Evolutionary conservation across 1,284 basidiomycete species (phyloP).

Genomic region (Leccinum insolens): DNA sequence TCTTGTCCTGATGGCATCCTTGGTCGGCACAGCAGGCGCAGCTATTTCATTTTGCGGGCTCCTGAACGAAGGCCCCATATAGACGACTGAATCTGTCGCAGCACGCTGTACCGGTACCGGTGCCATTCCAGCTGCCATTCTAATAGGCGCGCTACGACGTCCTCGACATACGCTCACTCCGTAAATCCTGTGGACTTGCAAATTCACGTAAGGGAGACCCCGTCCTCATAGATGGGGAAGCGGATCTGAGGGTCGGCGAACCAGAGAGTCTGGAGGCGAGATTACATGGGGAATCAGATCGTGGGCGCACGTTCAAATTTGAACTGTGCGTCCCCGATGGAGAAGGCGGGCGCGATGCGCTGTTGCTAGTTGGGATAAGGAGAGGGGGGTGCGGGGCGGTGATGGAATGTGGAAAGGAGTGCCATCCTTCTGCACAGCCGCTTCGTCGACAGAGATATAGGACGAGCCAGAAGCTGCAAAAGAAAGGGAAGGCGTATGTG

Average conservation of each 20-base stretch:
- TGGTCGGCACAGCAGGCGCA: constrained; percentile 48
- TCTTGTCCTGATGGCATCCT: constrained; percentile 64
- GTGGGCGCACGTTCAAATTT: constrained; percentile 15
- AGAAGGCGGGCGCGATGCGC: constrained; percentile 11
- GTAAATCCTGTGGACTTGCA: constrained; percentile 25
- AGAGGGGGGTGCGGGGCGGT: constrained; percentile 7
- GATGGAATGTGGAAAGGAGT: constrained; percentile 5
- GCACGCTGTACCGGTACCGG: constrained; percentile 45
- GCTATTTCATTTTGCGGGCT: constrained; percentile 27
- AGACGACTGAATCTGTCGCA: constrained; percentile 49
- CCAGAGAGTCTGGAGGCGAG: constrained; percentile 18
- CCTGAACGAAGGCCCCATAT: constrained; percentile 29
- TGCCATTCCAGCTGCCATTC: constrained; percentile 3
- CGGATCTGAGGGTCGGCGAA: constrained; percentile 24
- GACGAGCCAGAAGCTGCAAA: constrained; percentile 26
- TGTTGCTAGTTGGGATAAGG: neutral
- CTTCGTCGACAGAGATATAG: constrained; percentile 14
- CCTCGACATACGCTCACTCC: constrained; percentile 29
- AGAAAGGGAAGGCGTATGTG: constrained; percentile 18
- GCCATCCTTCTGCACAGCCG: constrained; percentile 8
- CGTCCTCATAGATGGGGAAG: constrained; percentile 23
- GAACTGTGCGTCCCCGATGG: constrained; percentile 14
- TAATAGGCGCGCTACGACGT: constrained; percentile 23
- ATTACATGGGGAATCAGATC: constrained; percentile 29
- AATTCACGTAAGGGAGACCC: constrained; percentile 35